Evolutionary conservation across 2,329 filamentous ascomycete genomes (phyloP), one percentile per base, ranked within the genome.

Genomic region (Cercospora brassicicola): DNA sequence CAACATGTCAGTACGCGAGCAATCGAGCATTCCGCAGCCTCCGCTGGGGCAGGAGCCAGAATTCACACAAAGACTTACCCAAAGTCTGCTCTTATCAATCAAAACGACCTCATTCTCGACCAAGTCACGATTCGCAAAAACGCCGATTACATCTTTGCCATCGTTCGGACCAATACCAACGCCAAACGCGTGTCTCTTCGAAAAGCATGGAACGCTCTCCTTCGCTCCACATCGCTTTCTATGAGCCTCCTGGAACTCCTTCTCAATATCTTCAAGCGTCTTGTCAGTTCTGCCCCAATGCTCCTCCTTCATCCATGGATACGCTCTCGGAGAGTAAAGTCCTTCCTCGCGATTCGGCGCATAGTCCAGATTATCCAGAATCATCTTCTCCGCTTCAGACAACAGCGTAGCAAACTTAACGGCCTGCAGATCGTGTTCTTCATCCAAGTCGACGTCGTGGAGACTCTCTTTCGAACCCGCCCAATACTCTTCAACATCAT

Each of bases 281-380:
- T 69, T 48, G 15, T 71, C 67, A 8, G 55, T 56, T 45, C 70
- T 31, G 20, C 42, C 39, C 11, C n/a, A 59, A 51, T 72, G 64
- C 60, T 67, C 53, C 20, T 61, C 36, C n/a, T 66, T 56, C 62
- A 77, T 67, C 76, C 76, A 78, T 0, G 76, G 75, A 62, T 78
- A 78, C 11, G 63, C 59, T 9, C 71, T 66, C 3, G 69, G 72
- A 15, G 67, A 42, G 45, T 66, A 74, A 13, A 51, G 55, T 4
- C 75, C 75, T 45, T 72, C 66, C 9, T 67, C 56, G 2, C 59
- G 11, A 7, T 66, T 55, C 13, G 71, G 70, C 20, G 48, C 65
- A 33, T 57, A 68, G 20, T 63, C 60, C 23, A 76, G 36, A 60
- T 72, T 69, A 8, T 69, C 55, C 10, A 23, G 13, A 18, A 67